Evolutionary conservation across 176 grass and related monocot genomes (phyloP), one percentile per base, ranked within the genome.

Genomic region (Neostapfia colusana): DNA sequence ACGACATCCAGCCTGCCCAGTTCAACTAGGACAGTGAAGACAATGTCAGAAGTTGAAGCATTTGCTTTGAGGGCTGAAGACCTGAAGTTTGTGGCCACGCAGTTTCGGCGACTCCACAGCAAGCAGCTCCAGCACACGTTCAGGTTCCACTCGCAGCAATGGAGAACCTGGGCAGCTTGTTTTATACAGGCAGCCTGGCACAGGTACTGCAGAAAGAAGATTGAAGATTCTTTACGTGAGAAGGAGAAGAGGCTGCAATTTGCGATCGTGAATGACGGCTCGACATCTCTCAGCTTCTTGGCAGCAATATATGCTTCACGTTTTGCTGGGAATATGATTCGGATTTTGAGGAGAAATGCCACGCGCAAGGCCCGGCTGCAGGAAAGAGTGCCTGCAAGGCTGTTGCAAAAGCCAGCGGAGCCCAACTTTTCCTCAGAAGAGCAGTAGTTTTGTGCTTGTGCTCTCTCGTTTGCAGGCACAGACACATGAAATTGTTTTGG

Each of bases 151-250:
- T 97, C 91, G 8, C 91, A 88, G 56, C 93, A 97, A 4, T 93
- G 90, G 93, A 84, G 81, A 69, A 93, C 93, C 18, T 97, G 93
- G 93, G 93, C 90, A 2, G 90, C 93, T 8, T 97, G 90, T 67
- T 97, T 97, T 65, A 91, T 97, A 82, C 93, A 97, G 64, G 90
- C 88, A 38, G 93, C 93, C 28, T 97, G 93, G 93, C 88, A 80
- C 42, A 85, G 86, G 83, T 83, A 28, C 69, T 84, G 79, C 42
- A 83, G 81, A 76, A 97, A 97, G 86, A 97, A 91, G 74, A 73
- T 93, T 5, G 90, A 97, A 38, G 75, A 91, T 50, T 73, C 86
- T 81, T 17, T 91, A 46, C 69, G 78, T 12, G 85, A 89, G 81
- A 84, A 87, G 81, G 93, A 97, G 88, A 82, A 76, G 69, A 83